A percentile compares a stretch with the other conserved stretches of the same genome.
phyloP scores from a whole-genome alignment of 768 basidiomycete species.

The Hygrophoropsis aurantiaca region DNA sequence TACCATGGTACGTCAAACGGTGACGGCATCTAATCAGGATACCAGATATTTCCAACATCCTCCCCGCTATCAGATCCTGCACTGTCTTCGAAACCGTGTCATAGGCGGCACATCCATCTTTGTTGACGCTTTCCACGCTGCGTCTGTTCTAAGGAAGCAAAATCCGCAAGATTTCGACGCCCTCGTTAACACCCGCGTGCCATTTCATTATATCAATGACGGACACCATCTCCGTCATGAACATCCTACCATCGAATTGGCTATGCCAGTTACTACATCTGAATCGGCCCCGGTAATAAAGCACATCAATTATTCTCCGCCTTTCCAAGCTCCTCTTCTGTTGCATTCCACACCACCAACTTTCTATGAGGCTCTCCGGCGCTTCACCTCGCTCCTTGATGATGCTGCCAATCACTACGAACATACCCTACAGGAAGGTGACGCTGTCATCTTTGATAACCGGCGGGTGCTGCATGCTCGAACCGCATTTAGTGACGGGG shows the following conservation, averaged over 20 bases:
- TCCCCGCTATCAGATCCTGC: conserved; percentile 89
- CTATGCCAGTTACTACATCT: conserved; percentile 11
- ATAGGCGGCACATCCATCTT: conserved; percentile 84
- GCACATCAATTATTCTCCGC: conserved; percentile 90
- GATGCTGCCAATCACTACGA: conserved; percentile 49
- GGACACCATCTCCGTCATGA: conserved; percentile 74
- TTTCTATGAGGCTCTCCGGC: conserved; percentile 62
- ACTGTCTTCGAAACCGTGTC: conserved; percentile 85
- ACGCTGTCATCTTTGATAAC: conserved; percentile 91
- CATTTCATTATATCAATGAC: conserved; percentile 91
- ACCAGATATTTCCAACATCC: conserved; percentile 93
- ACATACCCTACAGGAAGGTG: conserved; percentile 77
- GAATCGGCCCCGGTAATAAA: conserved; percentile 36
- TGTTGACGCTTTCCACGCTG: conserved; percentile 75
- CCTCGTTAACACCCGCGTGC: conserved; percentile 66
- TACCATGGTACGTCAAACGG: neutral
- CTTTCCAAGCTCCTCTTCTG: conserved; percentile 85
- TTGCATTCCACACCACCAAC: conserved; percentile 44
- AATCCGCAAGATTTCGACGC: conserved; percentile 54
- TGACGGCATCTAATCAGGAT: conserved; percentile 8
- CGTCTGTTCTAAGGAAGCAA: conserved; percentile 45
- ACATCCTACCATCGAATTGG: conserved; percentile 77
- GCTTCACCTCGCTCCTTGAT: conserved; percentile 61
- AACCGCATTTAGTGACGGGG: conserved; percentile 62
- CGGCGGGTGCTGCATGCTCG: conserved; percentile 86